Evolutionary conservation across 768 basidiomycete genomes (phyloP), one percentile per base, ranked within the genome.

Genomic region (Leccinum rimulosum): DNA sequence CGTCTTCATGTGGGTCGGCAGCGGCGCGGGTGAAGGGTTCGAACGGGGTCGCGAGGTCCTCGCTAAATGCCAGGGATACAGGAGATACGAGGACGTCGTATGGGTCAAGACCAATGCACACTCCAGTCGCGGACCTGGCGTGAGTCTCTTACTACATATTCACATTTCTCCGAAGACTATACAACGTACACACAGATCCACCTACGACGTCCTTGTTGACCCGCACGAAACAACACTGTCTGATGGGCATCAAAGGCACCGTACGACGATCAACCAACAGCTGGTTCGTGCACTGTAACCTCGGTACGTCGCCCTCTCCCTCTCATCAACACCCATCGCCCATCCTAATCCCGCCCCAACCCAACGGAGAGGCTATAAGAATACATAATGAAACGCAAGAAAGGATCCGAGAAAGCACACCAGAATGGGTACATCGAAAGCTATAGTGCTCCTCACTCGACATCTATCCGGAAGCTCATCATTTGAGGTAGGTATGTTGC

Each of bases 201-300:
- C 90, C 93, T 10, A 95, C 91, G 9, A 89, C 88, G 3, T 89
- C 93, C 3, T 77, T 98, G 28, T 79, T 96, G 31, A 93, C 90
- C 22, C 83, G 95, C 28, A 94, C 93, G 38, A 94, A 98, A 72
- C 93, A 98, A 65, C 96, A 98, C 69, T 98, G 95, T 72, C 75
- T 98, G 52, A 97, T 98, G 81, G 96, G 96, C 40, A 98, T 99
- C 63, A 85, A 93, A 51, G 97, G 97, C 14, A 98, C 97, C 2
- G 96, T 99, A 14, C 85, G 96, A 27, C 82, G 97, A 31, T 93
- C 92, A 19, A 95, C 91, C 1, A 96, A 99, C 71, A 89, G 87
- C 60, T 92, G 93, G 88, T 95, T 98, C 74, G 96, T 97, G 0
- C 96, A 99, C 73, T 98, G 95, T 70, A 99, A 99, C 74, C 90